phyloP scores from a whole-genome alignment of 495 filamentous ascomycete species.

The Lasiosphaeriaceae sp. region DNA sequence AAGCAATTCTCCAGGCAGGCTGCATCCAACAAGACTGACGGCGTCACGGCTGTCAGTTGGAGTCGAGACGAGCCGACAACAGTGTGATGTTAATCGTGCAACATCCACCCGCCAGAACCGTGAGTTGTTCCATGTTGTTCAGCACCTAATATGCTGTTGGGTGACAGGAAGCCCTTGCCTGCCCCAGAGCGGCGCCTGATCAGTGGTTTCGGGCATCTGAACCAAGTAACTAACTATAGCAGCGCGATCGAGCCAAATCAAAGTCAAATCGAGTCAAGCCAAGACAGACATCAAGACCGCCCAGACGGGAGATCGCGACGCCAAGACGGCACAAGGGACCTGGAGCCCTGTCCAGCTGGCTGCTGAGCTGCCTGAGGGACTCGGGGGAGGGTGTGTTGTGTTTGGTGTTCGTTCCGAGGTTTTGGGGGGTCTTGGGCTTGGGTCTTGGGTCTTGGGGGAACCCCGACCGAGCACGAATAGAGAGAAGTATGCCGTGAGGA shows the following conservation, averaged over 20 bases:
- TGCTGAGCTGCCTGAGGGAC: neutral
- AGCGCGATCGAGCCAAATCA: conserved; percentile 7
- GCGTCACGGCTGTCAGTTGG: neutral
- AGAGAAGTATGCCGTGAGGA: too few species aligned
- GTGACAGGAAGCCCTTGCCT: too few species aligned
- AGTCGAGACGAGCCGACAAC: neutral
- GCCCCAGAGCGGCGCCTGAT: too few species aligned
- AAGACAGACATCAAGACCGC: conserved; percentile 9
- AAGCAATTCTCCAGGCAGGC: neutral
- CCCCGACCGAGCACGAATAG: too few species aligned
- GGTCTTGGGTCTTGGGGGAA: neutral
- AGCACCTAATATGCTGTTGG: too few species aligned
- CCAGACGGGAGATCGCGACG: conserved; percentile 32
- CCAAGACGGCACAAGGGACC: conserved; percentile 11
- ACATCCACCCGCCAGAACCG: too few species aligned
- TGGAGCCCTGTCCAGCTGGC: conserved; percentile 4
- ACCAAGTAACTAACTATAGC: too few species aligned
- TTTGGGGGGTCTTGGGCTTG: neutral
- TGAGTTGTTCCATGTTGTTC: too few species aligned
- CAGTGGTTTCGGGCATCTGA: neutral
- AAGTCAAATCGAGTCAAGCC: conserved; percentile 13
- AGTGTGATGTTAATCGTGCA: too few species aligned
- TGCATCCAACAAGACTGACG: neutral
- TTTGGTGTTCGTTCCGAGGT: too few species aligned
- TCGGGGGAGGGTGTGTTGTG: neutral